phyloP scores from a whole-genome alignment of 108 stramenopile genomes.

The Poteriospumella lacustris region DNA sequence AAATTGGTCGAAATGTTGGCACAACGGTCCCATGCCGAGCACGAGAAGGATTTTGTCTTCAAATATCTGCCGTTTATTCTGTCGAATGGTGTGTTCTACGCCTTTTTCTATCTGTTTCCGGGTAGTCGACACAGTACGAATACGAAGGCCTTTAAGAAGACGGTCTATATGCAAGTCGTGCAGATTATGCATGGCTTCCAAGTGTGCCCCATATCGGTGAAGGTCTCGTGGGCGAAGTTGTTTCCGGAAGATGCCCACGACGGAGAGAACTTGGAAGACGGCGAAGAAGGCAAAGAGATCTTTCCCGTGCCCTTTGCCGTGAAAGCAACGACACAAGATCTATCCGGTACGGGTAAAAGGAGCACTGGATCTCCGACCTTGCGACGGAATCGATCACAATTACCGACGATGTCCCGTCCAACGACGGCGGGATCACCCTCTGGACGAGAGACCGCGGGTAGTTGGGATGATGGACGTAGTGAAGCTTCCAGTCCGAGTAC shows the following conservation, averaged over 20 bases:
- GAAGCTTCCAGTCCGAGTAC: no score
- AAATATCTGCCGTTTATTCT: constrained; percentile 53
- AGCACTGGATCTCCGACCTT: neutral
- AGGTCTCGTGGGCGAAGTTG: neutral
- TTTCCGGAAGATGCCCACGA: constrained; percentile 32
- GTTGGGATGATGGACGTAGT: no score
- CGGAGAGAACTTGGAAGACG: constrained; percentile 27
- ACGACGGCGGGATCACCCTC: no score
- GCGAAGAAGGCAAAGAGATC: constrained; percentile 26
- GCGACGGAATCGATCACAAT: neutral
- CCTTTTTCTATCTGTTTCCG: constrained; percentile 57
- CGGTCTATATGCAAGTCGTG: constrained; percentile 48
- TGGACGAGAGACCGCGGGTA: no score
- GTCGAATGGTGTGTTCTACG: constrained; percentile 49
- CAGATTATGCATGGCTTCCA: constrained; percentile 42
- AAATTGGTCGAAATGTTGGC: constrained; percentile 1
- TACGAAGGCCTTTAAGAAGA: constrained; percentile 40
- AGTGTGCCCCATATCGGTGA: constrained; percentile 31
- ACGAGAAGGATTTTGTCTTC: constrained; percentile 53
- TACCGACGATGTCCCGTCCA: neutral
- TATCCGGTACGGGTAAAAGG: neutral
- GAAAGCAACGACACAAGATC: neutral
- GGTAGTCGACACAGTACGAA: constrained; percentile 57
- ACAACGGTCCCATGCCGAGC: constrained; percentile 12
- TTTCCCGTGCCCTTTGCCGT: constrained; percentile 18